A percentile compares a stretch with the other conserved stretches of the same genome.
Evolutionary conservation across 2,329 filamentous ascomycete species (phyloP).

Genomic region (Tympanopsis confertula): DNA sequence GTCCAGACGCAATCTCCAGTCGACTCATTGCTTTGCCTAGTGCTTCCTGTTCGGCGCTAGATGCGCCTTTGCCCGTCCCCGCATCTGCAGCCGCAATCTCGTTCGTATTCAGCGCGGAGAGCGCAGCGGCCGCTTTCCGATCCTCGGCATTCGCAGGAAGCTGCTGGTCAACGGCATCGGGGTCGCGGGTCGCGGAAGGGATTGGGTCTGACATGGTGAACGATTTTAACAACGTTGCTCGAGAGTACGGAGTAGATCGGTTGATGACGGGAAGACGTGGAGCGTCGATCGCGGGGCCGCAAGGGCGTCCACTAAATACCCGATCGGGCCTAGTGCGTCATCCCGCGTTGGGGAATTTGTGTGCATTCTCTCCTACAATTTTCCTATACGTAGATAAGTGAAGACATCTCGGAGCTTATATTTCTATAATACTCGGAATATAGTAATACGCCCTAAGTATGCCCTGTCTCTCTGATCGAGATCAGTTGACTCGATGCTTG

Average conservation of each 20-base stretch:
- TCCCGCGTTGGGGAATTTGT: too few species aligned
- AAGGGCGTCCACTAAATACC: too few species aligned
- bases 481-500: too few species aligned
- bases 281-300: too few species aligned
- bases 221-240: background rate
- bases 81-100: conserved; percentile 20
- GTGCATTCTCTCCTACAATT: too few species aligned
- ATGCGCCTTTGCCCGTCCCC: conserved; percentile 13
- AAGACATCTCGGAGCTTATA: too few species aligned
- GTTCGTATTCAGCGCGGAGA: conserved; percentile 29
- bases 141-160: conserved; percentile 31
- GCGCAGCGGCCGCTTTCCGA: conserved; percentile 34
- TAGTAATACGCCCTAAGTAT: too few species aligned
- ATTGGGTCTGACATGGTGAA: conserved; percentile 27
- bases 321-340: too few species aligned
- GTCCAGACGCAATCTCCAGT: conserved; percentile 24
- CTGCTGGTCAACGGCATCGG: conserved; percentile 15
- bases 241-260: background rate
- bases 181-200: conserved; percentile 21
- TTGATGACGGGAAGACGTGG: background rate
- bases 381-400: too few species aligned
- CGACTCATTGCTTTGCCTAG: conserved; percentile 34
- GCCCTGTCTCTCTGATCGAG: too few species aligned
- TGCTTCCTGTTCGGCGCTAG: conserved; percentile 28
- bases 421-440: too few species aligned